A percentile compares a stretch with the other conserved stretches of the same genome.
phyloP scores from a whole-genome alignment of 257 asterid genomes.

The Buddleja alternifolia region DNA sequence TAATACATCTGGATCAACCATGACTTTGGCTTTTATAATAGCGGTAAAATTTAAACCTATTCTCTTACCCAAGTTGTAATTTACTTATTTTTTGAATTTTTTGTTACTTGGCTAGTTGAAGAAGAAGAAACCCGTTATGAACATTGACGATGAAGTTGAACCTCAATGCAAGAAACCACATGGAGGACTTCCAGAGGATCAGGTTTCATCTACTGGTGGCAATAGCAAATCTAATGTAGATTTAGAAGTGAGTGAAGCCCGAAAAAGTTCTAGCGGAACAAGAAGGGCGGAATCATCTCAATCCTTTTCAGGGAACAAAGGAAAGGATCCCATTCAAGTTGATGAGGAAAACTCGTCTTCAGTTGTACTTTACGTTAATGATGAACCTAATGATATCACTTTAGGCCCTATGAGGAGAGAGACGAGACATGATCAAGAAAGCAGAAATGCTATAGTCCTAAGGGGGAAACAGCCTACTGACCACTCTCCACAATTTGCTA shows the following conservation, averaged over 20 bases:
- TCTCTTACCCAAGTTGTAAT: not conserved
- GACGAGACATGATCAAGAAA: not conserved
- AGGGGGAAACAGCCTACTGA: slow-evolving; percentile 25
- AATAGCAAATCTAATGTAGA: slow-evolving; percentile 8
- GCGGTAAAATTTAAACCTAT: not conserved
- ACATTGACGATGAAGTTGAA: slow-evolving; percentile 17
- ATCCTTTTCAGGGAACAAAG: slow-evolving; percentile 28
- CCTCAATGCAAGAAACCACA: slow-evolving; percentile 43
- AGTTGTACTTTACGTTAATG: slow-evolving; percentile 5
- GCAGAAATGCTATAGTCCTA: slow-evolving; percentile 16
- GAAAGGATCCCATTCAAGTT: slow-evolving; percentile 8
- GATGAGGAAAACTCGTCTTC: slow-evolving; percentile 12
- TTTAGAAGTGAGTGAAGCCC: slow-evolving; percentile 28
- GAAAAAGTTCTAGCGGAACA: slow-evolving; percentile 2
- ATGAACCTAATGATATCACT: not conserved
- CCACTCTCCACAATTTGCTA: slow-evolving; percentile 17
- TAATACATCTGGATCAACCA: not conserved
- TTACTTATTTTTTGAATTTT: slow-evolving; percentile 8
- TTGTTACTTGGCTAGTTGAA: slow-evolving; percentile 22
- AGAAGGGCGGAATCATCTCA: slow-evolving; percentile 26
- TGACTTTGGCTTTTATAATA: not conserved
- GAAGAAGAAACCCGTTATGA: slow-evolving; percentile 17
- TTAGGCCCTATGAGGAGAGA: not conserved
- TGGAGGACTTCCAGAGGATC: slow-evolving; percentile 30
- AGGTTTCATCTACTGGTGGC: slow-evolving; percentile 32